These are phyloP conservation scores for Blepharisma undulans DNA, from an alignment of 169 alveolate genomes.

Conservation along the genomic window DNA sequence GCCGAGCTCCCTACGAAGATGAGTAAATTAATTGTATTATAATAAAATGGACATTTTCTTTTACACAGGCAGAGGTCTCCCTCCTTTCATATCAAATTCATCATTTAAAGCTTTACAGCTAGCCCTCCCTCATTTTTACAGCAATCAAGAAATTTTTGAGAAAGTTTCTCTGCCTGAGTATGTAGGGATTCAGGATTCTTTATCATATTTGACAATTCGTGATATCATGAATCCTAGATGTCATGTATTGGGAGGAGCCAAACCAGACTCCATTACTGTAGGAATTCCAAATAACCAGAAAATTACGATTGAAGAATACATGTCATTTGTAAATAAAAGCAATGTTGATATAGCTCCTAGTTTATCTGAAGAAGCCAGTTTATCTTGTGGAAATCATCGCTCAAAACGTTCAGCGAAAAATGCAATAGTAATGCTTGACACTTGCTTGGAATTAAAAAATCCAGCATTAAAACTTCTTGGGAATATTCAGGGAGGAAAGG, in stretches of 20 bases:
- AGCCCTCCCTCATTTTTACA: not conserved
- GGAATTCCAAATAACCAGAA: not conserved
- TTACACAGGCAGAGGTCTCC: conserved; percentile 39
- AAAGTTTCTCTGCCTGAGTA: conserved; percentile 28
- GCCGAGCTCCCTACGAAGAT: not conserved
- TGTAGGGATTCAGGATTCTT: not conserved
- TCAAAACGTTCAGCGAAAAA: not conserved
- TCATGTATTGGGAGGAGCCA: not conserved
- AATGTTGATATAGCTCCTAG: not conserved
- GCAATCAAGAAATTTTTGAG: not conserved
- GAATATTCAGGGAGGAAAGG: conserved; percentile 35
- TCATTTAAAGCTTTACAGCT: not conserved
- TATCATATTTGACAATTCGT: not conserved
- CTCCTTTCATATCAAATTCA: not conserved
- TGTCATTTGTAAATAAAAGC: conserved; percentile 2
- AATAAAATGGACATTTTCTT: conserved; percentile 32
- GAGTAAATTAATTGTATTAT: not conserved
- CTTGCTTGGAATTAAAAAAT: not conserved
- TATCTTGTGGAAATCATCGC: not conserved
- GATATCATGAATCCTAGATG: conserved; percentile 1
- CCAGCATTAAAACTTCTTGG: not conserved
- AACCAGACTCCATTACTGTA: not conserved
- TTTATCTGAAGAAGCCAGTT: conserved; percentile 25
- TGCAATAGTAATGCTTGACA: not conserved
- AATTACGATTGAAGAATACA: not conserved